Conservation (phyloP, 192 early-diverging fungal genomes). For the Phycomyces blakesleeanus region DNA sequence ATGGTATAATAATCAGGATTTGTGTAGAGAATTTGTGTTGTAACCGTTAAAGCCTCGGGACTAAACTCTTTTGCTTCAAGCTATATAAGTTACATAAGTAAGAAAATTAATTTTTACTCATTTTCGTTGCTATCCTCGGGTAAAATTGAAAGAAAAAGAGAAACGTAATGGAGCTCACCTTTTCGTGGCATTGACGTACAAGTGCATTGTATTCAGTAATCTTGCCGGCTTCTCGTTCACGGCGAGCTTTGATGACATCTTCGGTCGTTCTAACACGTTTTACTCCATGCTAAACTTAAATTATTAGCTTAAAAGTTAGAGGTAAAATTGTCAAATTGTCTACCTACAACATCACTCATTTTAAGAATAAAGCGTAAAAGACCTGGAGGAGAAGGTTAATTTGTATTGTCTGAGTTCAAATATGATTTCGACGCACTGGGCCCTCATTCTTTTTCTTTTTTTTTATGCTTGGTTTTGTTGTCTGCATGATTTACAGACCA, state of each 20-base stretch:
- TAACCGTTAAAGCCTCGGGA: constrained; percentile 56
- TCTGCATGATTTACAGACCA: no score
- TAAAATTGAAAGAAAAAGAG: no score
- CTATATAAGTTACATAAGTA: no score
- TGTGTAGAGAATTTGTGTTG: constrained; percentile 64
- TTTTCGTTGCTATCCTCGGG: no score
- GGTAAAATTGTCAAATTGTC: background rate
- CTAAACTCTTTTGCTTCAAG: constrained; percentile 35
- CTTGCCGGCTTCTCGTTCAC: constrained; percentile 37
- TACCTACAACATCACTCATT: constrained; percentile 3
- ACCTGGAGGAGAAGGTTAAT: no score
- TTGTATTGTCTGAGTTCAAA: no score
- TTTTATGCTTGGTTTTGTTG: no score
- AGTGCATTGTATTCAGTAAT: constrained; percentile 41
- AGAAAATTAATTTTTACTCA: no score
- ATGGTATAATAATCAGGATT: constrained; percentile 94
- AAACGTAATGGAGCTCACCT: constrained; percentile 14
- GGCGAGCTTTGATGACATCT: constrained; percentile 31
- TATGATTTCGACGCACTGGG: no score
- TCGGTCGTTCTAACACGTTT: constrained; percentile 35
- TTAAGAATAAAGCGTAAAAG: background rate
- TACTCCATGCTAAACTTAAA: constrained; percentile 33
- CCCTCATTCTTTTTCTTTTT: no score
- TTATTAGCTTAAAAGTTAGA: background rate
- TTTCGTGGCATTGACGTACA: constrained; percentile 26